Conservation (phyloP, 306 rosid species). For the Prunus davidiana region DNA sequence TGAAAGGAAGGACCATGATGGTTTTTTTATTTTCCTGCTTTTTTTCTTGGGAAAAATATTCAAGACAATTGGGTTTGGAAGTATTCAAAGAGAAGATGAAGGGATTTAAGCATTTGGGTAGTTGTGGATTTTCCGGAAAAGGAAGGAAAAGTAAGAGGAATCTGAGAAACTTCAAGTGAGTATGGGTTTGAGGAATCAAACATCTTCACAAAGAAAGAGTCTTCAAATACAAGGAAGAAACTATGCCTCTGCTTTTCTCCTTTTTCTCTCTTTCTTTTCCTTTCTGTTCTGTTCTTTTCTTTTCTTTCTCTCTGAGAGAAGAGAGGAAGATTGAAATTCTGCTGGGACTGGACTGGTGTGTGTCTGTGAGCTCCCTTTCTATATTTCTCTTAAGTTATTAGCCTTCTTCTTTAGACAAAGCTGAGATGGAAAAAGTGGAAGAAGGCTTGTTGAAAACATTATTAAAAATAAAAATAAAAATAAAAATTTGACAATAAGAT, state of each 20-base stretch:
- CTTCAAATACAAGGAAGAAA: constrained; percentile 79
- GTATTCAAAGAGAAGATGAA: constrained; percentile 41
- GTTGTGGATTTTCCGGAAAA: constrained; percentile 36
- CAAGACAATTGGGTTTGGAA: constrained; percentile 53
- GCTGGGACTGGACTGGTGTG: constrained; percentile 24
- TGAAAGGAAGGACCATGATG: constrained; percentile 51
- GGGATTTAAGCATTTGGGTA: constrained; percentile 43
- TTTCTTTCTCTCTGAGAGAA: constrained; percentile 37
- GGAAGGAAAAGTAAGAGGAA: constrained; percentile 52
- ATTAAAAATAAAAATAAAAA: neutral
- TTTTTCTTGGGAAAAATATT: constrained; percentile 21
- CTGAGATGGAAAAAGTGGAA: constrained; percentile 30
- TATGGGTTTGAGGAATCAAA: constrained; percentile 65
- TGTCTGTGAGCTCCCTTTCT: too few species aligned
- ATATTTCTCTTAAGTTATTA: constrained; percentile 13
- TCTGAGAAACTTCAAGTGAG: constrained; percentile 54
- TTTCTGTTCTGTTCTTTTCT: constrained; percentile 19
- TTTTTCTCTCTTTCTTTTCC: constrained; percentile 36
- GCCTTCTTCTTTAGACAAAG: constrained; percentile 61
- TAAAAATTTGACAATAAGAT: neutral
- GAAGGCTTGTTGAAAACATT: constrained; percentile 27
- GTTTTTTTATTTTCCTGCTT: constrained; percentile 1
- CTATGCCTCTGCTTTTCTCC: constrained; percentile 42
- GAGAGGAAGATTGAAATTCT: constrained; percentile 44
- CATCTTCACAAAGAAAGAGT: constrained; percentile 58